A percentile compares a stretch with the other conserved stretches of the same genome.
phyloP scores from a whole-genome alignment of 1,284 basidiomycete genomes.

The Fomitopsis schrenkii region DNA sequence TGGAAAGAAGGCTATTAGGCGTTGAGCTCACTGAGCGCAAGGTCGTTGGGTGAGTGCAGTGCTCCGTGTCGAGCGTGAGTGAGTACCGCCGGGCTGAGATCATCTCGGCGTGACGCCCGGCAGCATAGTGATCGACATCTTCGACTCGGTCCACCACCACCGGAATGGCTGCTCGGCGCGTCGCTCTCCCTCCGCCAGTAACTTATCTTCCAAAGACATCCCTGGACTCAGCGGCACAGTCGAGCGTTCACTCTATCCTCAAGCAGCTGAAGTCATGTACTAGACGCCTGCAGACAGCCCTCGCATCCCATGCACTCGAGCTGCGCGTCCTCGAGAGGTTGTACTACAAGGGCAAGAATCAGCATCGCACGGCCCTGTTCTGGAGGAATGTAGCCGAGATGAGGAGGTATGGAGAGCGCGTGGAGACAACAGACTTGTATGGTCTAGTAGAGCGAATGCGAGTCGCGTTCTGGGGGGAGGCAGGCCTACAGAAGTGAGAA shows the following conservation, averaged over 20 bases:
- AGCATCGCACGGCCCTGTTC: slow-evolving; percentile 68
- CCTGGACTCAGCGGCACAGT: slow-evolving; percentile 33
- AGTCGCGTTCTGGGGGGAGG: slow-evolving; percentile 52
- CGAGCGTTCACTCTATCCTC: slow-evolving; percentile 47
- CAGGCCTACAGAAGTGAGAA: slow-evolving; percentile 39
- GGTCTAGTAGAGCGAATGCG: slow-evolving; percentile 45
- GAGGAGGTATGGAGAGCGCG: slow-evolving; percentile 48
- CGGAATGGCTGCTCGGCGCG: slow-evolving; percentile 21
- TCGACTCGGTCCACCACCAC: background rate
- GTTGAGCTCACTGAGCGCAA: background rate
- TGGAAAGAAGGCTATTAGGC: background rate
- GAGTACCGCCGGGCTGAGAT: background rate
- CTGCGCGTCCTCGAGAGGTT: slow-evolving; percentile 58
- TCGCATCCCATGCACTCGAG: slow-evolving; percentile 48
- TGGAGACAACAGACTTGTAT: slow-evolving; percentile 40
- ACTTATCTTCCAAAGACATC: slow-evolving; percentile 30
- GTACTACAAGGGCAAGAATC: slow-evolving; percentile 78
- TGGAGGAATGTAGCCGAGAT: slow-evolving; percentile 65
- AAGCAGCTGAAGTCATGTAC: slow-evolving; percentile 55
- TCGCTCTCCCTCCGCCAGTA: slow-evolving; percentile 19
- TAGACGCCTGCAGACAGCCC: slow-evolving; percentile 44
- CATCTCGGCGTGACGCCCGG: background rate
- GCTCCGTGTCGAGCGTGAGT: background rate
- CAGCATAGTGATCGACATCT: slow-evolving; percentile 1
- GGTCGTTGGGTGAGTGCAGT: background rate